Evolutionary conservation across 768 basidiomycete species (phyloP).

Genomic region (Boletus vinaceobasis): DNA sequence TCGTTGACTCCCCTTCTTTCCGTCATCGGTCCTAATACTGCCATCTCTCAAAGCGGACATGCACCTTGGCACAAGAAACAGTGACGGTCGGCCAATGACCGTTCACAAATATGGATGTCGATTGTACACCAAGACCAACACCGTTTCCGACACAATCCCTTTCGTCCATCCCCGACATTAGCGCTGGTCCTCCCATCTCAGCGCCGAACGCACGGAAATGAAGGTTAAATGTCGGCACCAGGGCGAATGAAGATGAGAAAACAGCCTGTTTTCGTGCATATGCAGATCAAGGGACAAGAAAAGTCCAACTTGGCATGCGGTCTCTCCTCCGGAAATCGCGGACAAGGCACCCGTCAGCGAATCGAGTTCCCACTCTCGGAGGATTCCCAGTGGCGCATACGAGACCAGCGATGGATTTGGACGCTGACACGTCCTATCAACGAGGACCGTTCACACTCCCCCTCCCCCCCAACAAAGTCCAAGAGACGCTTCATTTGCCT

Average conservation of each 20-base stretch:
- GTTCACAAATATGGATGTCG: background rate
- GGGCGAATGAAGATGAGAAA: background rate
- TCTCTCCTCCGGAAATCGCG: background rate
- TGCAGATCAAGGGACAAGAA: background rate
- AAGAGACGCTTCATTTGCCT: background rate
- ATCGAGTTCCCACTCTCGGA: background rate
- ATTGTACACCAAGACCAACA: background rate
- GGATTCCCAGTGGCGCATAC: background rate
- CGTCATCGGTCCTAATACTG: background rate
- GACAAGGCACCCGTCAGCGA: background rate
- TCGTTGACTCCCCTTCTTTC: conserved; percentile 8
- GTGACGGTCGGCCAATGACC: background rate
- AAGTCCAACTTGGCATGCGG: background rate
- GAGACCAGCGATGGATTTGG: background rate
- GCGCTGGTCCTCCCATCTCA: no score
- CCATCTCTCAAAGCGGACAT: background rate
- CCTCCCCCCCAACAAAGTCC: background rate
- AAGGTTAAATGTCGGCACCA: background rate
- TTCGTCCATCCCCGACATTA: background rate
- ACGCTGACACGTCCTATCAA: background rate
- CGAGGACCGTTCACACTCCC: background rate
- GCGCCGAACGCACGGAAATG: conserved; percentile 8
- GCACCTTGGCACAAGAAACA: background rate
- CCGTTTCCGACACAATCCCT: background rate
- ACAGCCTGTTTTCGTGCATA: no score